phyloP scores from a whole-genome alignment of 306 rosid genomes.

The Crotalaria pallida region DNA sequence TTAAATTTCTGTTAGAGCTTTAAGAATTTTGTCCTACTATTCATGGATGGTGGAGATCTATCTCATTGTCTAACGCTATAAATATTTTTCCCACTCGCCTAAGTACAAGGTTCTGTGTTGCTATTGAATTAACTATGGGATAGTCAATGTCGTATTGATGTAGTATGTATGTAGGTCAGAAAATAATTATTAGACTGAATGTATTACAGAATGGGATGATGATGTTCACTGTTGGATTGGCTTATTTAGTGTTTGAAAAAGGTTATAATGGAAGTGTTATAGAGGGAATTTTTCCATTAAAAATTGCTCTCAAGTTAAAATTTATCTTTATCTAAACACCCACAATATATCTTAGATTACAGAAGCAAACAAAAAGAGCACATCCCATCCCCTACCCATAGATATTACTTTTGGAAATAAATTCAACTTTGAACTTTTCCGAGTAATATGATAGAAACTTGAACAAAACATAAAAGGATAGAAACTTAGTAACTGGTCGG shows the following conservation, averaged over 20 bases:
- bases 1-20: neutral
- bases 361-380: neutral
- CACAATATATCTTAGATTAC: neutral
- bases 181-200: neutral
- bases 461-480: neutral
- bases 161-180: neutral
- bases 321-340: neutral
- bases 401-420: neutral
- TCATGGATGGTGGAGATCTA: neutral
- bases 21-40: neutral
- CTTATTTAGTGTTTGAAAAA: neutral
- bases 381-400: neutral
- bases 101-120: neutral
- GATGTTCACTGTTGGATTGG: neutral
- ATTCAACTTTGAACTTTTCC: neutral
- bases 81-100: neutral
- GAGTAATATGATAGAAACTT: neutral
- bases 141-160: conserved; percentile 3
- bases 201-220: neutral
- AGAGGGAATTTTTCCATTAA: no score
- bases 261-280: no score
- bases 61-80: neutral
- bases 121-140: neutral
- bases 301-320: neutral
- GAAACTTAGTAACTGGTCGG: neutral